phyloP scores from a whole-genome alignment of 495 filamentous ascomycete species.

The Delitschia confertaspora region DNA sequence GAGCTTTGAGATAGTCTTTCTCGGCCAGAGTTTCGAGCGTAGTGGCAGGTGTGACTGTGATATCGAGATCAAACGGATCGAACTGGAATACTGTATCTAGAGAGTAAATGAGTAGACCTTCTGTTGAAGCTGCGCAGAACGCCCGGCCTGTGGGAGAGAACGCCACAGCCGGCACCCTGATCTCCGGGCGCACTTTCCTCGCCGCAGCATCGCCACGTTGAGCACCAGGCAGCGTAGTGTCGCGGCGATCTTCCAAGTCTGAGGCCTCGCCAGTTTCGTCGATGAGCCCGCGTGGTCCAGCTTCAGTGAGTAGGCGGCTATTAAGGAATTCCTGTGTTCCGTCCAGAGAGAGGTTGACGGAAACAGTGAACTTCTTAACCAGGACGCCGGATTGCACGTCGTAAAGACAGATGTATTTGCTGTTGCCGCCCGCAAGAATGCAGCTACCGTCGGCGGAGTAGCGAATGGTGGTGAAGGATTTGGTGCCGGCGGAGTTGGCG shows the following conservation, averaged over 20 bases:
- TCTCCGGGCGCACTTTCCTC: slow-evolving; percentile 66
- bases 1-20: slow-evolving; percentile 75
- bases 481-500: slow-evolving; percentile 80
- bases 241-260: slow-evolving; percentile 76
- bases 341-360: slow-evolving; percentile 83
- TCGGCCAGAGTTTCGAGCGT: slow-evolving; percentile 68
- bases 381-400: slow-evolving; percentile 79
- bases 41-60: slow-evolving; percentile 76
- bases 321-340: slow-evolving; percentile 96
- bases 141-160: slow-evolving; percentile 82
- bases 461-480: slow-evolving; percentile 75
- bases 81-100: slow-evolving; percentile 68
- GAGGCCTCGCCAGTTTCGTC: slow-evolving; percentile 83
- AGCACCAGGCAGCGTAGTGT: slow-evolving; percentile 77
- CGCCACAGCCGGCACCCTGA: slow-evolving; percentile 73
- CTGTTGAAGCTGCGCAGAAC: slow-evolving; percentile 92
- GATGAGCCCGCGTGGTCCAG: slow-evolving; percentile 70
- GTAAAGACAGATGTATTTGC: slow-evolving; percentile 96
- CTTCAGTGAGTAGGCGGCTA: slow-evolving; percentile 82
- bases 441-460: slow-evolving; percentile 90
- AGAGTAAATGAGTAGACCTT: slow-evolving; percentile 86
- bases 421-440: slow-evolving; percentile 82
- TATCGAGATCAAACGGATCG: slow-evolving; percentile 92
- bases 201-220: slow-evolving; percentile 74
- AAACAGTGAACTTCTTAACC: slow-evolving; percentile 91